A percentile compares a stretch with the other conserved stretches of the same genome.
Evolutionary conservation across 768 basidiomycete genomes (phyloP).

Genomic region (Rhizopogon vesiculosus): DNA sequence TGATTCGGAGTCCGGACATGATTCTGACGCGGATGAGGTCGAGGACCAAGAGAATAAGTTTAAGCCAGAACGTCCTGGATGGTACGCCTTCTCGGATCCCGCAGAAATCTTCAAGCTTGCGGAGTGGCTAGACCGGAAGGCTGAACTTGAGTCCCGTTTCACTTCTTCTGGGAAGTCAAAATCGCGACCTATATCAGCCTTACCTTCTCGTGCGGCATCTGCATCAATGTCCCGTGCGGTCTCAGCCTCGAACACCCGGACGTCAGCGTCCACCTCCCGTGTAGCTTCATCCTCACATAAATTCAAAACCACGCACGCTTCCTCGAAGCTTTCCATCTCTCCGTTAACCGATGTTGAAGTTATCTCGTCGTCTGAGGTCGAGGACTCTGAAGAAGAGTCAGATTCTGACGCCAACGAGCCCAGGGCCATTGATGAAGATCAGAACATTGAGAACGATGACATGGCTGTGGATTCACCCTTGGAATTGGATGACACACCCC

Average conservation of each 20-base stretch:
- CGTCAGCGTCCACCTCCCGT: background rate
- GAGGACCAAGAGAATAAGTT: constrained; percentile 36
- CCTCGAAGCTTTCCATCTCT: background rate
- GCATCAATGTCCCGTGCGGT: background rate
- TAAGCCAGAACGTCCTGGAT: constrained; percentile 19
- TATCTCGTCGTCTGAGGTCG: constrained; percentile 1
- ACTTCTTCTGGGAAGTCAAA: background rate
- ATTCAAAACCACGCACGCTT: background rate
- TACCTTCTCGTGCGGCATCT: background rate
- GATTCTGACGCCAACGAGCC: background rate
- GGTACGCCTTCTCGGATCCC: constrained; percentile 75
- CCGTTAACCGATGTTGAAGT: constrained; percentile 3
- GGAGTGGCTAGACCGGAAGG: constrained; percentile 57
- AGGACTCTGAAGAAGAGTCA: constrained; percentile 2
- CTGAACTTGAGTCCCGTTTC: constrained; percentile 27
- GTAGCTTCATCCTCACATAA: background rate
- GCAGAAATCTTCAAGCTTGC: constrained; percentile 60
- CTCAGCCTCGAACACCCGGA: background rate
- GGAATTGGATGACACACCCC: constrained; percentile 11
- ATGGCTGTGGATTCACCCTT: constrained; percentile 6
- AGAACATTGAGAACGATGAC: constrained; percentile 8
- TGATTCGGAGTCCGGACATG: constrained; percentile 15
- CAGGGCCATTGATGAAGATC: background rate
- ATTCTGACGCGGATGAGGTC: constrained; percentile 21
- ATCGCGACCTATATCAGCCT: background rate